Conservation (phyloP, 495 filamentous ascomycete species). For the Xanthoparmelia taractica region DNA sequence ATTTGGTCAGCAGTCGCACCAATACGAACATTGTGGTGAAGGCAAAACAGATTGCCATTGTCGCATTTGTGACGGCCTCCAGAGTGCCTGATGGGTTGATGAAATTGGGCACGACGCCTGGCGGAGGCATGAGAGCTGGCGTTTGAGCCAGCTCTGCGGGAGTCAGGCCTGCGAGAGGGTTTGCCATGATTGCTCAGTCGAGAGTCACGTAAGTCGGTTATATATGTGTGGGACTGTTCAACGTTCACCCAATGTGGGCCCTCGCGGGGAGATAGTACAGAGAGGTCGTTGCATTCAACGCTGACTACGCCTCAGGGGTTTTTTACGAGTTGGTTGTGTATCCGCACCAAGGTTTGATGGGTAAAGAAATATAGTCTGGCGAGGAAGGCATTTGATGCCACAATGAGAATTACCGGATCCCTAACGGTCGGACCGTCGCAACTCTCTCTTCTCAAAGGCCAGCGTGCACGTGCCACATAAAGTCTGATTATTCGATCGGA, state of each 20-base stretch:
- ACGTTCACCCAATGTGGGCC: neutral
- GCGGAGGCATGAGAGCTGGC: neutral
- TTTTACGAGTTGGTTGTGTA: neutral
- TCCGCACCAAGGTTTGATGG: neutral
- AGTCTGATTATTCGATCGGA: neutral
- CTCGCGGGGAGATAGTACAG: neutral
- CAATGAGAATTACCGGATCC: neutral
- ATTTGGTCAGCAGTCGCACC: neutral
- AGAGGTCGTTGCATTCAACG: neutral
- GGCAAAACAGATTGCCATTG: conserved; percentile 1
- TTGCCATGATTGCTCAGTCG: neutral
- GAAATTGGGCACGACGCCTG: neutral
- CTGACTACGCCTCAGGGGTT: neutral
- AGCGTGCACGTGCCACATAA: neutral
- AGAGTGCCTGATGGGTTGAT: neutral
- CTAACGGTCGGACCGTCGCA: neutral
- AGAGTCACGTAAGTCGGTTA: neutral
- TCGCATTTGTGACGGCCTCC: neutral
- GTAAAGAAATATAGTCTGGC: neutral
- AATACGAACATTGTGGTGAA: neutral
- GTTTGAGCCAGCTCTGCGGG: conserved; percentile 3
- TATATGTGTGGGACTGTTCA: neutral
- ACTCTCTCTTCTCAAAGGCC: neutral
- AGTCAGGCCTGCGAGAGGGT: neutral
- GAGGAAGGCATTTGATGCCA: neutral